Evolutionary conservation across 352 stramenopile species (phyloP), one percentile per base, ranked within the genome.

Genomic region (Phytophthora quininea): DNA sequence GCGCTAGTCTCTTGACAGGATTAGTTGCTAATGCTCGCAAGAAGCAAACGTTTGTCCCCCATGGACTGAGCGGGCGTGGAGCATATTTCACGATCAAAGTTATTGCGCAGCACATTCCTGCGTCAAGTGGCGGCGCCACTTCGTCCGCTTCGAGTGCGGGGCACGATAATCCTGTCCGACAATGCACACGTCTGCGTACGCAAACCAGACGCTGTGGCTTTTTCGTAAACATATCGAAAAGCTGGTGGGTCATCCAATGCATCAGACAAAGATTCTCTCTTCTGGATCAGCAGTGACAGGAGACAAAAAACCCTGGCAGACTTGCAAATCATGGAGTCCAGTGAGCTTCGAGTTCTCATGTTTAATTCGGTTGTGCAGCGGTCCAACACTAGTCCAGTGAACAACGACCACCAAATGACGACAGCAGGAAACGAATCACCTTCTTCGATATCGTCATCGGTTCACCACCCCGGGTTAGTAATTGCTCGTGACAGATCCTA

Each of bases 191-290:
- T 81, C 67, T 8, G 84, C 90, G 32, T 95, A 90, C 53, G 86
- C 89, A 29, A 93, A 96, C 57, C 83, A 95, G 71, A 89, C 82
- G 4, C 52, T 96, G 38, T 78, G 69, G 58, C 65, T 88, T 24
- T 81, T 96, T 14, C 80, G 87, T 8, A 87, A 91, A 58, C 80
- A 92, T 33, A 73, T 96, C 19, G 89, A 96, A 69, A 79, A 80
- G 51, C 56, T 90, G 0, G 67, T 93, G 19, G 71, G 73, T 0
- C 89, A 96, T 59, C 83, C 89, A 1, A 77, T 91, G 61, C 78
- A 90, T 50, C 89, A 95, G 57, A 93, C 78, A 3, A 96, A 96
- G 58, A 86, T 96, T 9, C 69, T 96, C 2, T 89, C 72, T 24
- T 76, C 76, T 48, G 86, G 89, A 14, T 80, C 80, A 8, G 75